Evolutionary conservation across 306 rosid species (phyloP).

Genomic region (Prunus mume): DNA sequence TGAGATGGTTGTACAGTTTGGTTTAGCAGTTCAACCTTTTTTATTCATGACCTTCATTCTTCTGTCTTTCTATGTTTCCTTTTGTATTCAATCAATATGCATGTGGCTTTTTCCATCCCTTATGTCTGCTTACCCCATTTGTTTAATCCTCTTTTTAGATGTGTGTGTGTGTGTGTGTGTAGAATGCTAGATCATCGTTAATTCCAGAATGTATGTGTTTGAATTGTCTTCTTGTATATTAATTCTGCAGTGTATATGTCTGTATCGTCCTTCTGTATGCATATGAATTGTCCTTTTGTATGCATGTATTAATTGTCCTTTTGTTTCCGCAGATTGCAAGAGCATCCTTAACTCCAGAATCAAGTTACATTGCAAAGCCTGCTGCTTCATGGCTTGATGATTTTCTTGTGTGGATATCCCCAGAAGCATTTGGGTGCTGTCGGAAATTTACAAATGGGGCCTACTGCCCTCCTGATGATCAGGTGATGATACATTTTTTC

Average conservation of each 20-base stretch:
- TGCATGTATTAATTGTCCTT: background rate
- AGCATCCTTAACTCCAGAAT: constrained; percentile 74
- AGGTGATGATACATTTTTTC: constrained; percentile 41
- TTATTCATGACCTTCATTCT: background rate
- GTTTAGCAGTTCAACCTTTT: background rate
- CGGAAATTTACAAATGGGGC: constrained; percentile 85
- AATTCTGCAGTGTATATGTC: background rate
- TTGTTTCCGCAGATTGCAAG: constrained; percentile 58
- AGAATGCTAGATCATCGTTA: background rate
- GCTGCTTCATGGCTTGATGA: constrained; percentile 99
- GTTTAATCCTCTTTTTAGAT: background rate
- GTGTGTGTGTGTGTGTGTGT: background rate
- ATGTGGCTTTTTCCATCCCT: too few species aligned
- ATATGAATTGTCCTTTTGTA: background rate
- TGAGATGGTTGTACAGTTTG: background rate
- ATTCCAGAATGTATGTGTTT: background rate
- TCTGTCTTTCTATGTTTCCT: background rate
- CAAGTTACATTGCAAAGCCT: constrained; percentile 93
- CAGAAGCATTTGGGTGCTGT: constrained; percentile 99
- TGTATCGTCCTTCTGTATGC: background rate
- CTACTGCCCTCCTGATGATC: constrained; percentile 95
- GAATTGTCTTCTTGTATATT: background rate
- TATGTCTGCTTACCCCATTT: background rate
- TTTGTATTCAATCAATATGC: background rate
- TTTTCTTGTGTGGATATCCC: constrained; percentile 97